These are phyloP conservation scores for Blastocystis sp. DNA, from an alignment of 352 stramenopile genomes.

Conservation along the genomic window DNA sequence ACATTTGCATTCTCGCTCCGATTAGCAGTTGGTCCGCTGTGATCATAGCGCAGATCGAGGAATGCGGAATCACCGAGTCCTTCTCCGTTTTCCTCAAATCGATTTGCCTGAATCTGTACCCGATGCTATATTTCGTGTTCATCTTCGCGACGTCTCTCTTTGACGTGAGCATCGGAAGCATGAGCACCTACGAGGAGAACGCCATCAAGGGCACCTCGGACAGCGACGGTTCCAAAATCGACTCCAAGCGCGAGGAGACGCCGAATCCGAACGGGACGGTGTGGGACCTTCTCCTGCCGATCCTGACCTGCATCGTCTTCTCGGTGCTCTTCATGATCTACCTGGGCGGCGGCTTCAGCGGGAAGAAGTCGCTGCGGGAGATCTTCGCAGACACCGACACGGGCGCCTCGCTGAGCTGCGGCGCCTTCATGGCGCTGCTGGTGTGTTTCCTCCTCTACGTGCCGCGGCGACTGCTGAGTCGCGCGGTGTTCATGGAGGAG, in stretches of 20 bases:
- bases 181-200: neutral
- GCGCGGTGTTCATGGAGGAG: neutral
- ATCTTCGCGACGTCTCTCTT: conserved; percentile 2
- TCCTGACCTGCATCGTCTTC: neutral
- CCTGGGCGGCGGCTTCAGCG: neutral
- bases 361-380: neutral
- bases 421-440: neutral
- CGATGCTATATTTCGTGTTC: neutral
- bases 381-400: conserved; percentile 20
- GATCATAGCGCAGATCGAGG: conserved; percentile 9
- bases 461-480: neutral
- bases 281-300: neutral
- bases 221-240: too few species aligned
- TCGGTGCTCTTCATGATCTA: conserved; percentile 26
- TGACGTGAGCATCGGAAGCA: neutral
- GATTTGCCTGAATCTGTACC: conserved; percentile 1
- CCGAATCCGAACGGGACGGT: neutral
- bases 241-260: too few species aligned
- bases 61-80: conserved; percentile 3
- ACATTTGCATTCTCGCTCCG: conserved; percentile 7
- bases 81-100: conserved; percentile 5
- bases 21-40: conserved; percentile 22
- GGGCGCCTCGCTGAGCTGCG: neutral
- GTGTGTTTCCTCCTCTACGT: neutral
- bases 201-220: neutral